Evolutionary conservation across 768 basidiomycete species (phyloP), one percentile per base, ranked within the genome.

Genomic region (Rhodotorula babjevae): DNA sequence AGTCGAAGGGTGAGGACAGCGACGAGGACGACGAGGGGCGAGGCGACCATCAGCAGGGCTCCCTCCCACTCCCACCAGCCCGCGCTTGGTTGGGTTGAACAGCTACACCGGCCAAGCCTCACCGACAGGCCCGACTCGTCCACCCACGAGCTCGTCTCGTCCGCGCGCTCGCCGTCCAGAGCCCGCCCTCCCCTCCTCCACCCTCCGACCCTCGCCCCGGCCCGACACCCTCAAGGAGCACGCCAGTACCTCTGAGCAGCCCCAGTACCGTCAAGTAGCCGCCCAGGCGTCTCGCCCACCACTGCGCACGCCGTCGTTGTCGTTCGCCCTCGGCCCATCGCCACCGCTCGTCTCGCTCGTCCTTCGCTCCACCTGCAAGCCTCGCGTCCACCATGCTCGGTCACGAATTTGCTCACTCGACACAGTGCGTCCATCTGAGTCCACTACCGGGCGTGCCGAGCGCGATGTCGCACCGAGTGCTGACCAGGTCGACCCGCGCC

Each of bases 341-440:
- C 50, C 50, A 52, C 50, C 50, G 15, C 33, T 62, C 63, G 27
- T 44, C 55, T 29, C 42, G n/a, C 47, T n/a, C 56, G 61, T 21
- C 15, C 33, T 19, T 18, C 21, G 16, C 18, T 10, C 33, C 29
- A n/a, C 36, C 61, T 10, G 29, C 49, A 29, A 1, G 16, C 57
- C 9, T 7, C 46, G 25, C n/a, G 40, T 6, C 7, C 68, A 60
- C 46, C 46, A 76, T 76, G 74, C 55, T 76, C 21, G 74, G 74
- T 29, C 74, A 76, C 49, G 71, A 76, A 59, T 76, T 76, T 40
- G 65, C 74, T 16, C 74, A 76, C 36, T 72, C 71, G 44, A 65
- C 70, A 11, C 67, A 69, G 74, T 75, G 33, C 36, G 74, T 66
- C 6, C 58, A 27, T 21, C 15, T 25, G 6, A n/a, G 10, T 2